phyloP scores from a whole-genome alignment of 495 filamentous ascomycete species.

The Saxophila tyrrhenica region DNA sequence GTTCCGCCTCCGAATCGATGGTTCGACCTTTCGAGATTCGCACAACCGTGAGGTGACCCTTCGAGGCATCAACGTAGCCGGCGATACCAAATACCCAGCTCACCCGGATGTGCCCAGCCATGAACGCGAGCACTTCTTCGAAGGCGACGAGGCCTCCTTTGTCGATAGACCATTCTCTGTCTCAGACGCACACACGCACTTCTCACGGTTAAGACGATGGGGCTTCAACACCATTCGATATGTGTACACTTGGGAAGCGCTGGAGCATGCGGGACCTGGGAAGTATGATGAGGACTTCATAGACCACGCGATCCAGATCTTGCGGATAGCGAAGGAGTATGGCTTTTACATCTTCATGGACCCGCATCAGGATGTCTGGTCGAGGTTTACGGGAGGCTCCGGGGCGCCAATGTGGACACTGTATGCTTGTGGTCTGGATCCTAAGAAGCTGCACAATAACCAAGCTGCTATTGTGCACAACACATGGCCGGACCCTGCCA shows the following conservation, averaged over 20 bases:
- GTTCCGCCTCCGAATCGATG: constrained; percentile 62
- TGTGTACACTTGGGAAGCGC: constrained; percentile 98
- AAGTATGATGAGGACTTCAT: constrained; percentile 94
- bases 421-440: constrained; percentile 86
- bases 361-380: constrained; percentile 97
- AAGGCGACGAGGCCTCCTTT: constrained; percentile 86
- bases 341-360: constrained; percentile 97
- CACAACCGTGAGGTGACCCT: constrained; percentile 57
- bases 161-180: constrained; percentile 71
- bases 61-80: constrained; percentile 58
- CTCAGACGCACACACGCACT: constrained; percentile 75
- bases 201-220: constrained; percentile 71
- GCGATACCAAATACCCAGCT: constrained; percentile 61
- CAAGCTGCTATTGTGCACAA: constrained; percentile 94
- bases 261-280: constrained; percentile 86
- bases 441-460: constrained; percentile 68
- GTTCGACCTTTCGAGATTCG: constrained; percentile 63
- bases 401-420: constrained; percentile 97
- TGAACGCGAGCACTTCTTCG: constrained; percentile 68
- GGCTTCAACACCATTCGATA: constrained; percentile 96
- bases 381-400: constrained; percentile 82
- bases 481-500: constrained; percentile 72
- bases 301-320: constrained; percentile 70
- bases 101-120: constrained; percentile 72
- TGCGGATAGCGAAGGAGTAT: constrained; percentile 76